Conservation (phyloP, 2,329 filamentous ascomycete genomes). For the Elsinoe perseae region DNA sequence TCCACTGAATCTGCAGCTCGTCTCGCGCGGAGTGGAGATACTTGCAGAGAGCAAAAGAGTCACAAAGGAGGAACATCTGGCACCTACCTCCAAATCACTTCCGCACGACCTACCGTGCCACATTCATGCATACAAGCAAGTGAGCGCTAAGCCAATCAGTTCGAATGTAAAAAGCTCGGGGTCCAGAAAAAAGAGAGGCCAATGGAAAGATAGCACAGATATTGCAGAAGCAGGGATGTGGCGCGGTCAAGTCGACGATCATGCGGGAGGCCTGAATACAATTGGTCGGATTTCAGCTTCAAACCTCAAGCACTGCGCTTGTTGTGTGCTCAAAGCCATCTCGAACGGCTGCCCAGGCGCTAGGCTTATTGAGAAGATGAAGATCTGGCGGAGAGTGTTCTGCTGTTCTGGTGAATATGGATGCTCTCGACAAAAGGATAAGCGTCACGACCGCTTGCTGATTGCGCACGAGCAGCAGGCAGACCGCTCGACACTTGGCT, state of each 20-base stretch:
- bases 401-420: too few relatives aligned
- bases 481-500: too few relatives aligned
- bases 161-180: neutral
- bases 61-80: neutral
- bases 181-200: neutral
- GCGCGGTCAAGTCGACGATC: neutral
- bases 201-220: neutral
- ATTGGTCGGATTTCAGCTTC: neutral
- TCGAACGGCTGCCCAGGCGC: too few relatives aligned
- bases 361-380: too few relatives aligned
- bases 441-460: too few relatives aligned
- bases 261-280: neutral
- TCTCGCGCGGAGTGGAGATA: neutral
- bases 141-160: neutral
- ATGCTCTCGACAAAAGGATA: too few relatives aligned
- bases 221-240: neutral
- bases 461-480: too few relatives aligned
- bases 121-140: neutral
- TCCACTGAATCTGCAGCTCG: neutral
- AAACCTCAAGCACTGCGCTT: neutral
- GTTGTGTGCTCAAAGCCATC: neutral
- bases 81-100: neutral
- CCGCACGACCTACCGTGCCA: neutral
- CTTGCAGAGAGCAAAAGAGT: neutral
- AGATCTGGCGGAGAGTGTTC: too few relatives aligned